Percentiles rank a stretch among this genome's conserved stretches.
Conservation (phyloP, 768 basidiomycete genomes). For the Xerocomellus chrysenteron region DNA sequence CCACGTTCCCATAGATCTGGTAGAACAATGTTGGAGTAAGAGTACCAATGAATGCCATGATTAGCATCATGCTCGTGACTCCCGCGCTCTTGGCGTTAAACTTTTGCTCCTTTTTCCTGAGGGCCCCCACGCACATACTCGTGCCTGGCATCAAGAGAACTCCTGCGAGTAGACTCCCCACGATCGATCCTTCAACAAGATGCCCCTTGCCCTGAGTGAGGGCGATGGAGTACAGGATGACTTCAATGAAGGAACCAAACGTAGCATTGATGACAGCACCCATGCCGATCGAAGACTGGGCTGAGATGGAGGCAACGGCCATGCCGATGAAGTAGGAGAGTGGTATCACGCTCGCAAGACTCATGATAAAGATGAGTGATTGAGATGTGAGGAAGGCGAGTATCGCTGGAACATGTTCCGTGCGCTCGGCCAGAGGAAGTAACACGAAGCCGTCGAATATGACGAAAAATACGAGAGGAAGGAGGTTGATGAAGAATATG, state of each 20-base stretch:
- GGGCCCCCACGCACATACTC: constrained; percentile 91
- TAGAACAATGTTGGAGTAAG: constrained; percentile 96
- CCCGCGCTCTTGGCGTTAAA: constrained; percentile 99
- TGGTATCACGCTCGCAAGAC: constrained; percentile 90
- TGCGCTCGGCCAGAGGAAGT: constrained; percentile 64
- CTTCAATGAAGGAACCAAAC: constrained; percentile 98
- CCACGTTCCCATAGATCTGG: constrained; percentile 94
- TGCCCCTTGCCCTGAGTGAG: constrained; percentile 88
- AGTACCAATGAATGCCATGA: constrained; percentile 99
- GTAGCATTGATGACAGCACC: constrained; percentile 99
- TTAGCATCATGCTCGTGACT: constrained; percentile 98
- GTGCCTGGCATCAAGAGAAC: constrained; percentile 96
- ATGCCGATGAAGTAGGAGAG: constrained; percentile 99
- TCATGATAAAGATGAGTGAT: constrained; percentile 77
- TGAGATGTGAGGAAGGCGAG: constrained; percentile 70
- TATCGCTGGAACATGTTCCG: constrained; percentile 61
- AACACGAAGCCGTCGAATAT: constrained; percentile 91
- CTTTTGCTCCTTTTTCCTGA: constrained; percentile 90
- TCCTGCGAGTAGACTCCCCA: constrained; percentile 92
- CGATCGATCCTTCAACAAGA: constrained; percentile 95
- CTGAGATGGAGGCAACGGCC: constrained; percentile 99
- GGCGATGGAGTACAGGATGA: constrained; percentile 89
- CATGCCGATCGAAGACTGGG: constrained; percentile 98
- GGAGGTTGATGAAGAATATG: constrained; percentile 94
- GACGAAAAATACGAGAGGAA: constrained; percentile 93